Evolutionary conservation across 2,329 filamentous ascomycete species (phyloP), one percentile per base, ranked within the genome.

Genomic region (Fusarium bactridioides): DNA sequence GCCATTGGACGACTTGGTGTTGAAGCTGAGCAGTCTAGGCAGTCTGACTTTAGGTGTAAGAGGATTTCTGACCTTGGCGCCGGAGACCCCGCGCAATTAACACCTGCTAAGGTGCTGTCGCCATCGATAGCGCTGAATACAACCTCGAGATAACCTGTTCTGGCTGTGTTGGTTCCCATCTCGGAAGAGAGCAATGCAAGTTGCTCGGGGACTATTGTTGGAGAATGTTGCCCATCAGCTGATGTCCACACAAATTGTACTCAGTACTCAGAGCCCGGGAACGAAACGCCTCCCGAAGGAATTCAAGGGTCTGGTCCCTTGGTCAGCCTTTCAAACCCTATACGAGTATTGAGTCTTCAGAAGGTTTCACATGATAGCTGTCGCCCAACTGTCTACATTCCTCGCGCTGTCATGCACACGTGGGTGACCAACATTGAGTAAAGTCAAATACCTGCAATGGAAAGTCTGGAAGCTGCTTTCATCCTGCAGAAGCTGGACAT

Each of bases 371-470:
- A 74, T 66, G 55, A 50, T 29, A 58, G 54, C 45, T 65, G 44
- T 69, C 67, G 55, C 57, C 56, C 56, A 62, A 35, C 23, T 51
- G 38, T 43, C 40, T 72, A 23, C 72, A 74, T 74, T 74, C 66
- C 72, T 70, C 19, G 13, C 25, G 23, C 35, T 29, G 58, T 40
- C 47, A 61, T 58, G 53, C 27, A 41, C 72, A 70, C 73, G 70
- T 75, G 73, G 64, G 67, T 58, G 43, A 55, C 41, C 31, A 50
- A 53, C 69, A 73, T 38, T 67, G 66, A 56, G 29, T n/a, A 60
- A 45, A 72, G 70, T 59, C 63, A 74, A 65, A 74, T 74, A n/a
- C 67, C 67, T 56, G 48, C 35, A 37, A 69, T 74, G 71, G 57
- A 72, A 72, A 63, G 71, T 37, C 53, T 72, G 45, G 71, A 74